phyloP scores from a whole-genome alignment of 306 rosid species.

The Trifolium pratense region DNA sequence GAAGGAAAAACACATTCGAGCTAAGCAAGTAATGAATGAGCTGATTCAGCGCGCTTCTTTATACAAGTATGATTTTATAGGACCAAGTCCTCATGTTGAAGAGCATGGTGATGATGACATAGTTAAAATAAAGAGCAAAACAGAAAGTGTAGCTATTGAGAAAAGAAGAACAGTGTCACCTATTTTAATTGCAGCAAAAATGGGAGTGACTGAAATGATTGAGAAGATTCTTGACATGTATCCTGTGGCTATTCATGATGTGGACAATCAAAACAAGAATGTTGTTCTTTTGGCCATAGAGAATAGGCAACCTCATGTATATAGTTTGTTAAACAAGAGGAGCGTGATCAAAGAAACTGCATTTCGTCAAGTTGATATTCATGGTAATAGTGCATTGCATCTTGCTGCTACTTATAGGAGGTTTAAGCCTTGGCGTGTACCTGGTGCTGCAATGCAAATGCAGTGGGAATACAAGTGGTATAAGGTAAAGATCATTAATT shows the following conservation, averaged over 20 bases:
- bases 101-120: background rate
- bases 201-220: constrained; percentile 51
- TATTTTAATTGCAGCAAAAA: constrained; percentile 48
- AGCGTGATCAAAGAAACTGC: constrained; percentile 40
- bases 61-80: constrained; percentile 23
- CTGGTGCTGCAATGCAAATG: constrained; percentile 63
- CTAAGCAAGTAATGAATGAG: constrained; percentile 49
- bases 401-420: constrained; percentile 47
- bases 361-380: constrained; percentile 44
- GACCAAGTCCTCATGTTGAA: constrained; percentile 9
- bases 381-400: constrained; percentile 55
- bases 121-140: background rate
- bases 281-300: constrained; percentile 56
- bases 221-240: constrained; percentile 47
- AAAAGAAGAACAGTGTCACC: constrained; percentile 22
- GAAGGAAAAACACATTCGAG: constrained; percentile 47
- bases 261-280: constrained; percentile 48
- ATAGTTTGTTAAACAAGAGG: constrained; percentile 27
- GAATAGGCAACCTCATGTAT: constrained; percentile 55
- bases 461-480: constrained; percentile 68
- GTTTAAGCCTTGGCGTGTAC: constrained; percentile 51
- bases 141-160: background rate
- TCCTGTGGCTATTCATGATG: constrained; percentile 51
- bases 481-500: constrained; percentile 37
- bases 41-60: constrained; percentile 35